phyloP scores from a whole-genome alignment of 306 rosid species.

The Glycine soja region DNA sequence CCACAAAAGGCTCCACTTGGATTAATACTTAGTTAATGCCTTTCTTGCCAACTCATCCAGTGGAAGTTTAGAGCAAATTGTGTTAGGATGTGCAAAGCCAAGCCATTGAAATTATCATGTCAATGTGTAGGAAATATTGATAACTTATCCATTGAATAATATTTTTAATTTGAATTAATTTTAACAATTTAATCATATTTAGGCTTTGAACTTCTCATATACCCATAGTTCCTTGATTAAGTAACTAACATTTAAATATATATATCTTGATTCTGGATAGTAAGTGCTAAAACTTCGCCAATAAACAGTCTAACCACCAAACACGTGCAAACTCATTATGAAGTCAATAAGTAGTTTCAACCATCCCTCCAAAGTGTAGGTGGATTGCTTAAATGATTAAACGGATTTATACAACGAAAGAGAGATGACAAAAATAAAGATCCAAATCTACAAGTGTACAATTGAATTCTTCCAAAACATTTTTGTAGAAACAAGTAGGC shows the following conservation, averaged over 20 bases:
- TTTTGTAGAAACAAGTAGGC: constrained; percentile 30
- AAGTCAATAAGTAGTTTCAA: constrained; percentile 9
- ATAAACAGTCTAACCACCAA: constrained; percentile 9
- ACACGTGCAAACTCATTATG: not conserved
- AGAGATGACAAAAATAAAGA: not conserved
- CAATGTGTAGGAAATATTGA: no score
- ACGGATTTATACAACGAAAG: not conserved
- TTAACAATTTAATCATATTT: not conserved
- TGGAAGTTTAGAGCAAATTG: no score
- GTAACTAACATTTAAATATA: not conserved
- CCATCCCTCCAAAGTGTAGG: not conserved
- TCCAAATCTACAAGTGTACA: constrained; percentile 27
- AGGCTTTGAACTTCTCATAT: not conserved
- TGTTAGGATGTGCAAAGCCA: no score
- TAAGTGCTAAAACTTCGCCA: not conserved
- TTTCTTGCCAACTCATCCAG: no score
- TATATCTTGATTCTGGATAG: not conserved
- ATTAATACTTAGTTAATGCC: no score
- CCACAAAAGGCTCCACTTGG: no score
- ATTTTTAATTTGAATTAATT: no score
- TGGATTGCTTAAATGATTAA: not conserved
- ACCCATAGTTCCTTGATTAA: not conserved
- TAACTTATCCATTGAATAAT: no score
- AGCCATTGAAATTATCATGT: no score
- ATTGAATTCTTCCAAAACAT: constrained; percentile 40